Conservation (phyloP, 257 asterid species). For the Nicotiana otophora region DNA sequence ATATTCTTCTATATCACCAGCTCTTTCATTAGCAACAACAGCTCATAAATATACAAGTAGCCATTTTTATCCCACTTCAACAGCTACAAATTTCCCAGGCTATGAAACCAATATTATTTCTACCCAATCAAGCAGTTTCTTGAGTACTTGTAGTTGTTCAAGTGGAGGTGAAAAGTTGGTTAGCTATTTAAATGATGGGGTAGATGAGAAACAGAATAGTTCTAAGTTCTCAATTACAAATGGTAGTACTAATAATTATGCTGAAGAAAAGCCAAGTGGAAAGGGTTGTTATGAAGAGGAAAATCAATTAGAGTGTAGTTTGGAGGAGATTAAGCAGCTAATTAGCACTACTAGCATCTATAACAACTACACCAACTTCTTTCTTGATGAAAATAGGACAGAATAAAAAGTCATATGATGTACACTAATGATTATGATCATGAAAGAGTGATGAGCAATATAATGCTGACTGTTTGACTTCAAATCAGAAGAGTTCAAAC, state of each 20-base stretch:
- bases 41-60: background rate
- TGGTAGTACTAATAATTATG: background rate
- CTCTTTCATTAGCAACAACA: background rate
- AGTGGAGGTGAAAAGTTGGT: no score
- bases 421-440: constrained; percentile 10
- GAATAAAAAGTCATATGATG: constrained; percentile 33
- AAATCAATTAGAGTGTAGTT: constrained; percentile 42
- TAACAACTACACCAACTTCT: constrained; percentile 23
- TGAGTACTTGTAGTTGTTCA: constrained; percentile 21
- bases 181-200: no score
- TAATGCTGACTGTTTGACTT: no score
- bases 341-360: constrained; percentile 41
- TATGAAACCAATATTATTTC: background rate
- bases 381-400: constrained; percentile 45
- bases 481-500: background rate
- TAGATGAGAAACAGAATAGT: no score
- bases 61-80: background rate
- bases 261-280: background rate
- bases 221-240: background rate
- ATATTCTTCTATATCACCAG: constrained; percentile 2
- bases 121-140: background rate
- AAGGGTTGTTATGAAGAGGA: constrained; percentile 15
- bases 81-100: background rate
- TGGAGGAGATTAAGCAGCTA: constrained; percentile 66
- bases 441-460: no score